Base-by-base conservation (phyloP, 169 alveolate species). In the Cardiosporidium cionae region DNA sequence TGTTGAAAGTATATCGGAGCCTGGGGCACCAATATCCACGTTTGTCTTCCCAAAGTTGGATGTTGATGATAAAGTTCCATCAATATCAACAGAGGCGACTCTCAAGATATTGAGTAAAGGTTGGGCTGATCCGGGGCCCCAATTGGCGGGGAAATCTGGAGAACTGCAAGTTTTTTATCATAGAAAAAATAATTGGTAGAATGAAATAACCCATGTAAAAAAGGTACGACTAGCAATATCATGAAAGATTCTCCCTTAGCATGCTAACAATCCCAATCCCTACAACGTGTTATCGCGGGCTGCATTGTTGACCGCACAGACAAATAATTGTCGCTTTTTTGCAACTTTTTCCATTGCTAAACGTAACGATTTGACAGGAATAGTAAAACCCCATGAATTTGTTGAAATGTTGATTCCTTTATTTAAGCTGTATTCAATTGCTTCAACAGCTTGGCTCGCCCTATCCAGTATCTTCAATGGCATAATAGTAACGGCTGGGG, bases 351-450 rank as follows among this genome's bases (percentile, higher is more conserved):
- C n/a, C n/a, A 44, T 16, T n/a, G 58, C 58, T 44, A n/a, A 16
- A 44, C n/a, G n/a, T n/a, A 44, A n/a, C 58, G n/a, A 44, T 16
- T 44, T 44, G 58, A 16, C n/a, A 16, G 27, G n/a, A 44, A 16
- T 16, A 44, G 16, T 44, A 44, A 16, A 44, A 16, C 85, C 85
- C 85, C 85, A 79, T 32, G 79, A 65, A 34, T 79, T 79, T 3
- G 85, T 70, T 2, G 72, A 44, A 7, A 79, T 58, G 32, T 70
- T 72, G 7, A 78, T 84, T 22, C 85, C 85, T 75, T 68, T 79
- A 35, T 64, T 74, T 7, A 79, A 64, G 70, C 79, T 84, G 68
- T 79, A 79, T 62, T 79, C 81, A 23, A 79, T 74, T 16, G 85
- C 84, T 58, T 73, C 63, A 29, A 79, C 68, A 16, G 22, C 68